phyloP scores from a whole-genome alignment of 805 yeast genomes.

The Candida lessepsii region DNA sequence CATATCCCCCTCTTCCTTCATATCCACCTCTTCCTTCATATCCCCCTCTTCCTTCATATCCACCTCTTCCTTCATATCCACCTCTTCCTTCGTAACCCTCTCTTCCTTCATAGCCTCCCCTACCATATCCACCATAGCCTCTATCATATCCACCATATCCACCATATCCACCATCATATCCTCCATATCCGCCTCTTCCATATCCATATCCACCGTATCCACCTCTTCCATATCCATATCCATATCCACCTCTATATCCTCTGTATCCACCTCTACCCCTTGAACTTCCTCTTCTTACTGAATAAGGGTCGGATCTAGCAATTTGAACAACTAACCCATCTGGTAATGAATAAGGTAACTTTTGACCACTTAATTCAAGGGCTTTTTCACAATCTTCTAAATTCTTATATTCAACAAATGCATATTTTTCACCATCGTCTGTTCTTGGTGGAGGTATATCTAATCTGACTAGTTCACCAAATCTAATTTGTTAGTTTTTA shows the following conservation, averaged over 20 bases:
- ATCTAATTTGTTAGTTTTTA: slow-evolving; percentile 30
- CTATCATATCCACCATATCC: slow-evolving; percentile 23
- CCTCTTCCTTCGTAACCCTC: slow-evolving; percentile 17
- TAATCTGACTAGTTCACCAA: slow-evolving; percentile 55
- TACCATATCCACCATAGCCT: slow-evolving; percentile 15
- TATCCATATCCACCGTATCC: slow-evolving; percentile 20
- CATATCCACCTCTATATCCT: slow-evolving; percentile 21
- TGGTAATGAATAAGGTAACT: slow-evolving; percentile 39
- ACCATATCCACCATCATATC: slow-evolving; percentile 20
- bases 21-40: slow-evolving; percentile 16
- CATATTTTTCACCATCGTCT: slow-evolving; percentile 58
- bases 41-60: slow-evolving; percentile 20
- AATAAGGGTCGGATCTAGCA: slow-evolving; percentile 55
- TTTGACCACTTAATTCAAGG: slow-evolving; percentile 45
- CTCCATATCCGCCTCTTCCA: slow-evolving; percentile 13
- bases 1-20: slow-evolving; percentile 16
- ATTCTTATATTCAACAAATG: slow-evolving; percentile 59
- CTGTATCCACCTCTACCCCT: slow-evolving; percentile 29
- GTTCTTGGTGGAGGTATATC: slow-evolving; percentile 64
- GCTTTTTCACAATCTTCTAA: slow-evolving; percentile 56
- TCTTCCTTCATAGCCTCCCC: slow-evolving; percentile 18
- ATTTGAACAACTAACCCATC: slow-evolving; percentile 50
- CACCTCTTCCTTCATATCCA: slow-evolving; percentile 20
- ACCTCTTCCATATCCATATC: slow-evolving; percentile 17
- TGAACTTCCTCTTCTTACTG: slow-evolving; percentile 35